phyloP scores from a whole-genome alignment of 768 basidiomycete species.

The Psilocybe subaeruginosa region DNA sequence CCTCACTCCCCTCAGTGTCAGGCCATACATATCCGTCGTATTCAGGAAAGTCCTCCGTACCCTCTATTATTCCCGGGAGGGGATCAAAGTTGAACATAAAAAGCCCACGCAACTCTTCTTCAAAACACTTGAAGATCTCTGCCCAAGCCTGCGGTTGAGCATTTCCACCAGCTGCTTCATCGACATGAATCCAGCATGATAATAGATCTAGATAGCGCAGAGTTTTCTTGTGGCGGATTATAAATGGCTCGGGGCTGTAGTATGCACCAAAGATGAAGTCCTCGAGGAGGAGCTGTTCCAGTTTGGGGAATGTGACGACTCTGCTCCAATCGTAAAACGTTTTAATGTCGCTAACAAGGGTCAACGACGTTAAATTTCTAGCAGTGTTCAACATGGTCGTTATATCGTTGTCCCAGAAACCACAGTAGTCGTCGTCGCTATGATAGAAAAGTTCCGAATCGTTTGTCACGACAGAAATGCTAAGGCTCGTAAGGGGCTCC shows the following conservation, averaged over 20 bases:
- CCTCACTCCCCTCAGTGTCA: neutral
- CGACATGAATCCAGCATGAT: neutral
- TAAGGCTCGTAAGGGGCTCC: neutral
- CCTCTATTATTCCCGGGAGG: neutral
- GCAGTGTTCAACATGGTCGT: neutral
- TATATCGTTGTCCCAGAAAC: conserved; percentile 1
- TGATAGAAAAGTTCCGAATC: neutral
- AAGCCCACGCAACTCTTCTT: neutral
- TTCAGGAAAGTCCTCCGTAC: neutral
- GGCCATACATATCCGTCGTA: conserved; percentile 2
- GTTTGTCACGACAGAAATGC: conserved; percentile 1
- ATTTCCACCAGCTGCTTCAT: neutral
- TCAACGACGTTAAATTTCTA: neutral
- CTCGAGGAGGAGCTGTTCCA: neutral
- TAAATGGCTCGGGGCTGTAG: conserved; percentile 1
- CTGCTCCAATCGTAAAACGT: neutral
- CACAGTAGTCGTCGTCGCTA: conserved; percentile 1
- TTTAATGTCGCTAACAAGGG: neutral
- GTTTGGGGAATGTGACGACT: neutral
- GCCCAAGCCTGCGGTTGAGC: neutral
- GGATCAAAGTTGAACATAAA: neutral
- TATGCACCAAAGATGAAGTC: neutral
- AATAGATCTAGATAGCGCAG: neutral
- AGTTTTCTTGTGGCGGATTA: neutral
- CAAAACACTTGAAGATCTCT: neutral